phyloP scores from a whole-genome alignment of 2,329 filamentous ascomycete genomes.

The Aspergillus sp. region DNA sequence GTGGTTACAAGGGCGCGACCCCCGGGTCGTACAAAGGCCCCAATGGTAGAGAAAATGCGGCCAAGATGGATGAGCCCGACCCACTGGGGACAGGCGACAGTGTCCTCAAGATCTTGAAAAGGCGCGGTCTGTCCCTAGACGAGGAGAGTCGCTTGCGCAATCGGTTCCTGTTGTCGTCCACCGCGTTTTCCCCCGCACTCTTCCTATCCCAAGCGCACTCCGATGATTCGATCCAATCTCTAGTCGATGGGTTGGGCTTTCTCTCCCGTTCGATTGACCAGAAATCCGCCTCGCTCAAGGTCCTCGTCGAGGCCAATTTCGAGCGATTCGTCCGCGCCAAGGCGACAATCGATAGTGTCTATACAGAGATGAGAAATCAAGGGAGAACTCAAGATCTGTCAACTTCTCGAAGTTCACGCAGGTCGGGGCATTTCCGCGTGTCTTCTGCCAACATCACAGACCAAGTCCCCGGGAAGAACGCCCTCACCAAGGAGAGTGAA shows the following conservation, averaged over 20 bases:
- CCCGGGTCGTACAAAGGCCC: slow-evolving; percentile 66
- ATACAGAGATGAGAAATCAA: slow-evolving; percentile 87
- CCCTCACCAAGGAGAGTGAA: slow-evolving; percentile 86
- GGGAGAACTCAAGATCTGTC: slow-evolving; percentile 49
- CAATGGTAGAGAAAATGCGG: slow-evolving; percentile 69
- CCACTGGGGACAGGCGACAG: slow-evolving; percentile 85
- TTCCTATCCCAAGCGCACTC: slow-evolving; percentile 93
- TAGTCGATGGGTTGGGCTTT: slow-evolving; percentile 78
- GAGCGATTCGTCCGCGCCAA: slow-evolving; percentile 97
- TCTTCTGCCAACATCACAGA: slow-evolving; percentile 32
- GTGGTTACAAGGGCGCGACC: slow-evolving; percentile 63
- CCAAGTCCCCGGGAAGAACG: slow-evolving; percentile 75
- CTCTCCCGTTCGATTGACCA: slow-evolving; percentile 92
- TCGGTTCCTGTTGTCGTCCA: slow-evolving; percentile 91
- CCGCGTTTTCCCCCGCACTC: slow-evolving; percentile 85
- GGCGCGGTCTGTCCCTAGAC: slow-evolving; percentile 75
- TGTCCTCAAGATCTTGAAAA: slow-evolving; percentile 75
- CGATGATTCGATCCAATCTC: slow-evolving; percentile 74
- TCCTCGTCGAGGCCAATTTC: slow-evolving; percentile 95
- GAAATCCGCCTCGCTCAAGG: slow-evolving; percentile 94
- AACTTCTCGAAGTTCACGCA: slow-evolving; percentile 57
- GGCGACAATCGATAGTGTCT: slow-evolving; percentile 97
- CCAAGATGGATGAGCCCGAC: slow-evolving; percentile 89
- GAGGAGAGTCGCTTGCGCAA: slow-evolving; percentile 80
- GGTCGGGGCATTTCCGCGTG: slow-evolving; percentile 55